A percentile compares a stretch with the other conserved stretches of the same genome.
These are phyloP conservation scores for Byssoonygena ceratinophila DNA, from an alignment of 2,329 filamentous ascomycete genomes.

Conservation along the genomic window DNA sequence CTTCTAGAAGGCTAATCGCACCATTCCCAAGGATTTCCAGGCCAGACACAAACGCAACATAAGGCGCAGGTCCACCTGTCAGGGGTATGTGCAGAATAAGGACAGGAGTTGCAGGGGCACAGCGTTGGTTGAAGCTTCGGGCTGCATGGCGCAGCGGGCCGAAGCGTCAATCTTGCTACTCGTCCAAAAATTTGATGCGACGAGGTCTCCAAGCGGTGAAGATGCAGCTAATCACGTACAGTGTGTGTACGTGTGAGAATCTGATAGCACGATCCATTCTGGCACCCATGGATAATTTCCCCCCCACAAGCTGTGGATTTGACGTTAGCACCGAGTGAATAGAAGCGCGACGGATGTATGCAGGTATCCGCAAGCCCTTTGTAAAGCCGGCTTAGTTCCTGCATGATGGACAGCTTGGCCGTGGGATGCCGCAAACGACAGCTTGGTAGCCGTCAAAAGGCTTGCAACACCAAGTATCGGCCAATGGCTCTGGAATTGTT, in stretches of 20 bases:
- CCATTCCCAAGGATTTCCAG: neutral
- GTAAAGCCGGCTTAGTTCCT: conserved; percentile 3
- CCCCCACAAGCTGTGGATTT: neutral
- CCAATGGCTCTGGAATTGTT: neutral
- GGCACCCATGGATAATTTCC: too few relatives aligned
- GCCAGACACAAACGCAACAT: conserved; percentile 5
- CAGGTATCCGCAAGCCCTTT: conserved; percentile 5
- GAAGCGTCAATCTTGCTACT: neutral
- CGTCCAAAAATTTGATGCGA: neutral
- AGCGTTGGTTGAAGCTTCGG: conserved; percentile 1
- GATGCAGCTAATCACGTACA: neutral
- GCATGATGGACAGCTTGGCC: conserved; percentile 1
- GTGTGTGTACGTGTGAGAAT: neutral
- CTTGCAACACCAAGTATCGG: conserved; percentile 1
- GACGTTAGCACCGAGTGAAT: neutral
- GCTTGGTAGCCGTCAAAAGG: conserved; percentile 2
- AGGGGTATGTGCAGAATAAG: neutral
- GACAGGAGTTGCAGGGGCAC: conserved; percentile 1
- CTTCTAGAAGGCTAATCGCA: conserved; percentile 7
- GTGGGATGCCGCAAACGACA: conserved; percentile 10
- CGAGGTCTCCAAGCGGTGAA: neutral
- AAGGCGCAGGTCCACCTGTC: neutral
- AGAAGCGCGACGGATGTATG: conserved; percentile 7
- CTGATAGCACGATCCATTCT: neutral
- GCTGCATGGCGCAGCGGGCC: conserved; percentile 4